These are phyloP conservation scores for Phytophthora tubulina DNA, from an alignment of 352 stramenopile genomes.

Conservation along the genomic window DNA sequence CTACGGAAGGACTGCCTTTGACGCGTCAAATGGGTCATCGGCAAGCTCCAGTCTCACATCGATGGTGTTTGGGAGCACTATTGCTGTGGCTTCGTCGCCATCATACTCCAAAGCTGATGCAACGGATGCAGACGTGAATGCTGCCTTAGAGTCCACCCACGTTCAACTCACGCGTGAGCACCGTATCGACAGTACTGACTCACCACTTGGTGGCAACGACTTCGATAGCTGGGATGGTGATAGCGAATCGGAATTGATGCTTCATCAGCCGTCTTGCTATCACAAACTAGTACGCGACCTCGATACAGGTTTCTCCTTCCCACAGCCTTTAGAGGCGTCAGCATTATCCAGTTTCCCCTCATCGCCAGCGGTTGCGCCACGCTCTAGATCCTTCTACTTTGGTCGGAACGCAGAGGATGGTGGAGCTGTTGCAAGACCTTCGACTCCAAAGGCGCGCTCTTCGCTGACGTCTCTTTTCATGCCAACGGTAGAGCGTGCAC, in stretches of 20 bases:
- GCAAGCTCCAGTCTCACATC: slow-evolving; percentile 34
- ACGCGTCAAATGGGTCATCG: slow-evolving; percentile 42
- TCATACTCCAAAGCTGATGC: slow-evolving; percentile 29
- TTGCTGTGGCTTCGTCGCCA: slow-evolving; percentile 44
- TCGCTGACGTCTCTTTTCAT: slow-evolving; percentile 55
- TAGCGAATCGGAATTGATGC: slow-evolving; percentile 26
- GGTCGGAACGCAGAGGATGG: slow-evolving; percentile 24
- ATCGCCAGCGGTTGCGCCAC: slow-evolving; percentile 31
- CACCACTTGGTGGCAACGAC: slow-evolving; percentile 14
- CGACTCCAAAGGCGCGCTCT: slow-evolving; percentile 34
- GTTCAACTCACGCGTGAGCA: slow-evolving; percentile 23
- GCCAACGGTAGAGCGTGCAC: slow-evolving; percentile 35
- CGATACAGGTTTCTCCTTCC: slow-evolving; percentile 66
- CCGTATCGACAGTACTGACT: slow-evolving; percentile 20
- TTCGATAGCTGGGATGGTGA: slow-evolving; percentile 38
- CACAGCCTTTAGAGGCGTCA: slow-evolving; percentile 47
- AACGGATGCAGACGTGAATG: slow-evolving; percentile 42
- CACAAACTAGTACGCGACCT: slow-evolving; percentile 69
- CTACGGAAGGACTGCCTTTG: slow-evolving; percentile 26
- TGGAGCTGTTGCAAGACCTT: slow-evolving; percentile 12
- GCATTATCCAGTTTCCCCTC: slow-evolving; percentile 38
- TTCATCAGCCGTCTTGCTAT: slow-evolving; percentile 39
- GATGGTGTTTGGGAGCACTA: slow-evolving; percentile 42
- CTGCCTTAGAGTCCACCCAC: slow-evolving; percentile 34
- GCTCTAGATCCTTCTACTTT: slow-evolving; percentile 28